These are phyloP conservation scores for Staphylotrichum tortipilum DNA, from an alignment of 495 filamentous ascomycete genomes.

Conservation along the genomic window DNA sequence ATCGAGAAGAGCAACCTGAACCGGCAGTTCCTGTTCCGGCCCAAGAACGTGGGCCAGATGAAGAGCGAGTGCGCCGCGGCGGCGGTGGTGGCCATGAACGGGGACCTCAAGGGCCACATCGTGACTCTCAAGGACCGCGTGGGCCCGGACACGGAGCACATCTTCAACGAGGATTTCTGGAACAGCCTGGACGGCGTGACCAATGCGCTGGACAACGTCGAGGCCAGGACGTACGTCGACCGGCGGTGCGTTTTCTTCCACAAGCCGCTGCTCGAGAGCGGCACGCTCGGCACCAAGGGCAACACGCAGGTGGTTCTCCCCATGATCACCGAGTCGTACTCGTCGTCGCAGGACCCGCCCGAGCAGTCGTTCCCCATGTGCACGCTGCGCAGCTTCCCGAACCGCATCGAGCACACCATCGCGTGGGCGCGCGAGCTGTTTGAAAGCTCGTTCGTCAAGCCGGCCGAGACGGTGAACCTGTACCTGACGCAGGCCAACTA, in stretches of 20 bases:
- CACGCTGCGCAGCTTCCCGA: slow-evolving; percentile 94
- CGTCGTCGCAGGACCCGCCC: slow-evolving; percentile 94
- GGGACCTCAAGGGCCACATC: slow-evolving; percentile 79
- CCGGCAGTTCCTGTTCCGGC: slow-evolving; percentile 91
- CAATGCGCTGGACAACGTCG: slow-evolving; percentile 96
- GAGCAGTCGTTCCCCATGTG: slow-evolving; percentile 99
- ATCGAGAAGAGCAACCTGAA: slow-evolving; percentile 99
- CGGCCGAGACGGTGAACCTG: slow-evolving; percentile 88
- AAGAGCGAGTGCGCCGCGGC: slow-evolving; percentile 94
- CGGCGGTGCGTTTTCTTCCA: slow-evolving; percentile 97
- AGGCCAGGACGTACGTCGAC: slow-evolving; percentile 95
- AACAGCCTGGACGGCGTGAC: slow-evolving; percentile 81
- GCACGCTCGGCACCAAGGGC: slow-evolving; percentile 95
- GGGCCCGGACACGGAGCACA: slow-evolving; percentile 81
- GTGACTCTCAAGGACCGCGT: slow-evolving; percentile 80
- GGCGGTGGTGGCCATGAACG: slow-evolving; percentile 90
- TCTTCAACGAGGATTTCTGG: slow-evolving; percentile 97
- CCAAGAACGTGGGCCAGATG: slow-evolving; percentile 88
- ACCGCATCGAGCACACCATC: slow-evolving; percentile 98
- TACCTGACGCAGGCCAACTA: slow-evolving; percentile 91
- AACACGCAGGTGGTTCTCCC: slow-evolving; percentile 96
- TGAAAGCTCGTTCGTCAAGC: slow-evolving; percentile 85
- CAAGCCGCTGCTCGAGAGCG: slow-evolving; percentile 92
- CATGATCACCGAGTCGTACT: slow-evolving; percentile 89
- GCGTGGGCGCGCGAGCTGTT: slow-evolving; percentile 96